These are phyloP conservation scores for Xerocomus brunneocitrinus DNA, from an alignment of 768 basidiomycete species.

Conservation along the genomic window DNA sequence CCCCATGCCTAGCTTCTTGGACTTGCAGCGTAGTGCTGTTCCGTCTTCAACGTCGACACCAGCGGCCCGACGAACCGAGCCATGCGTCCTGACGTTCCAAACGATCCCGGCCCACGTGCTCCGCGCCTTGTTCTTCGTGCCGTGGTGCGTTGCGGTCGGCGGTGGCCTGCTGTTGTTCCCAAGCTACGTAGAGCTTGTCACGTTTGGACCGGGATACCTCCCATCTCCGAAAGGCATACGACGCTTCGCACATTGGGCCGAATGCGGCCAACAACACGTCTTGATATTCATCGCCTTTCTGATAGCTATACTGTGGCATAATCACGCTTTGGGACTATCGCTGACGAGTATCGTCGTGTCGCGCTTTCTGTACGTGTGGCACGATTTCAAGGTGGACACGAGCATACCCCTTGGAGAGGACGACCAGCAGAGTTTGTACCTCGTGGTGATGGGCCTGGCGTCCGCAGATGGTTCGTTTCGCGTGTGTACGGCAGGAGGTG, in stretches of 20 bases:
- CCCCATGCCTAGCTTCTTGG: slow-evolving; percentile 14
- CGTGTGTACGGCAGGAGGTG: neutral
- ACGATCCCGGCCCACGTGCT: slow-evolving; percentile 2
- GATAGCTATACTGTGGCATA: slow-evolving; percentile 17
- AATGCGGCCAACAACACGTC: slow-evolving; percentile 32
- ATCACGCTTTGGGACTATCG: slow-evolving; percentile 15
- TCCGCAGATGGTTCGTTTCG: slow-evolving; percentile 3
- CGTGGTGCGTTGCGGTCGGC: slow-evolving; percentile 35
- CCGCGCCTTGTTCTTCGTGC: slow-evolving; percentile 27
- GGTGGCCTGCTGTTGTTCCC: slow-evolving; percentile 31
- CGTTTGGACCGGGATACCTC: slow-evolving; percentile 30
- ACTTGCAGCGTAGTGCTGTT: neutral
- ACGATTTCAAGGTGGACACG: slow-evolving; percentile 19
- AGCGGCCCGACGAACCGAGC: neutral
- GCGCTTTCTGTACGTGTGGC: slow-evolving; percentile 29
- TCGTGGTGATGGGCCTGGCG: slow-evolving; percentile 22
- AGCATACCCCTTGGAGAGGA: slow-evolving; percentile 28
- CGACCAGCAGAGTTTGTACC: slow-evolving; percentile 33
- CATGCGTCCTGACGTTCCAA: neutral
- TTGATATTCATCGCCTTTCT: slow-evolving; percentile 30
- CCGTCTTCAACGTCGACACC: neutral
- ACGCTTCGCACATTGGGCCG: slow-evolving; percentile 37
- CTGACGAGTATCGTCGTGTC: slow-evolving; percentile 14
- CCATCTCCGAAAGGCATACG: slow-evolving; percentile 27
- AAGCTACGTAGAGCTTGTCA: slow-evolving; percentile 20